Evolutionary conservation across 345 rosid genomes (phyloP).

Genomic region (Barbarea vulgaris): DNA sequence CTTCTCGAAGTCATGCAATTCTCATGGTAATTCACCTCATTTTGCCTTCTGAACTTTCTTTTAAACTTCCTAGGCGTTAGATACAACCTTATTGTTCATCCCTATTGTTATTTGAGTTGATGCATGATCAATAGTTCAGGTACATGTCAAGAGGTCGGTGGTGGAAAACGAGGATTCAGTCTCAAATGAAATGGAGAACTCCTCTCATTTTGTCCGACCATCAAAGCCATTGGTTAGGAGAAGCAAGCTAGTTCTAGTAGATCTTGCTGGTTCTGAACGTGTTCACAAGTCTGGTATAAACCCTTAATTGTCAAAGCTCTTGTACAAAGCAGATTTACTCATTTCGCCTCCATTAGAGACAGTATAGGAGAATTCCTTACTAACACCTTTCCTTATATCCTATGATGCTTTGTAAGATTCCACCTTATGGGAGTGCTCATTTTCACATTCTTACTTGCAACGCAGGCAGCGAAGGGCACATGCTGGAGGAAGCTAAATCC

Average conservation of each 20-base stretch:
- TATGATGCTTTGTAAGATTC: background rate
- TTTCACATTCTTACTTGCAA: slow-evolving; percentile 24
- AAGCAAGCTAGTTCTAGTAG: slow-evolving; percentile 92
- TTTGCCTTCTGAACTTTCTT: slow-evolving; percentile 9
- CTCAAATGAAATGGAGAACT: slow-evolving; percentile 58
- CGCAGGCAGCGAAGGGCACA: slow-evolving; percentile 89
- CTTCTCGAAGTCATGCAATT: slow-evolving; percentile 98
- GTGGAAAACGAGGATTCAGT: slow-evolving; percentile 56
- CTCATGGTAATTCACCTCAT: slow-evolving; percentile 65
- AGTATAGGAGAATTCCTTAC: background rate
- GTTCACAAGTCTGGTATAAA: slow-evolving; percentile 87
- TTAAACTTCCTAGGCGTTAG: background rate
- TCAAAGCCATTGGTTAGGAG: slow-evolving; percentile 76
- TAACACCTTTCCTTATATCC: background rate
- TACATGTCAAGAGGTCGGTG: slow-evolving; percentile 81
- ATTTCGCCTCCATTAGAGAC: slow-evolving; percentile 9
- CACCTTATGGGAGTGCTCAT: slow-evolving; percentile 12
- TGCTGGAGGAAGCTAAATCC: slow-evolving; percentile 91
- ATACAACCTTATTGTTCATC: slow-evolving; percentile 1
- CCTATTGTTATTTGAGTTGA: slow-evolving; percentile 28
- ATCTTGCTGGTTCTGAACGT: slow-evolving; percentile 99
- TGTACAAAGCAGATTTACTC: slow-evolving; percentile 6
- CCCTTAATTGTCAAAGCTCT: slow-evolving; percentile 9
- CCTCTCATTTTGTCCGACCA: slow-evolving; percentile 69
- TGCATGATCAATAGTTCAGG: slow-evolving; percentile 52